A percentile compares a stretch with the other conserved stretches of the same genome.
These are phyloP conservation scores for Polysphondylium violaceum DNA, from an alignment of 78 protist genomes.

Conservation along the genomic window DNA sequence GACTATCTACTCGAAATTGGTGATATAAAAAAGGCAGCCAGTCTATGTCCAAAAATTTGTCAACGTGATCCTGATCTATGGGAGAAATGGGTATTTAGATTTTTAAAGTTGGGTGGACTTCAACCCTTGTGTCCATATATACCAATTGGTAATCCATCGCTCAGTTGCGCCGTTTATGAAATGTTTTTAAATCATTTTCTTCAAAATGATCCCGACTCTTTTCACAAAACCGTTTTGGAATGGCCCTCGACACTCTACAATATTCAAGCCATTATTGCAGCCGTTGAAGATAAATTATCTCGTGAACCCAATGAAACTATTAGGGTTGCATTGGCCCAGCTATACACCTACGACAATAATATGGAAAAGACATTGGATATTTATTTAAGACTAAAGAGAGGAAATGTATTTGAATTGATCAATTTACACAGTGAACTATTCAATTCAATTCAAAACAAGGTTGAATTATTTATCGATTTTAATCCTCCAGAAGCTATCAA, in stretches of 20 bases:
- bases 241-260: slow-evolving; percentile 88
- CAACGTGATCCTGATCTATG: slow-evolving; percentile 71
- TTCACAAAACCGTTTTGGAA: slow-evolving; percentile 48
- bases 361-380: slow-evolving; percentile 84
- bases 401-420: slow-evolving; percentile 87
- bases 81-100: slow-evolving; percentile 84
- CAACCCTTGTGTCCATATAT: slow-evolving; percentile 81
- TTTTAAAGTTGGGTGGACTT: slow-evolving; percentile 46
- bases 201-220: slow-evolving; percentile 32
- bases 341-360: slow-evolving; percentile 60
- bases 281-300: slow-evolving; percentile 41
- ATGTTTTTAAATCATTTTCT: slow-evolving; percentile 77
- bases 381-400: slow-evolving; percentile 54
- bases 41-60: slow-evolving; percentile 62
- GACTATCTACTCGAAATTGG: slow-evolving; percentile 56
- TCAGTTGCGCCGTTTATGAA: slow-evolving; percentile 80
- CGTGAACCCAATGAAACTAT: slow-evolving; percentile 51
- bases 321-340: slow-evolving; percentile 78
- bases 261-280: slow-evolving; percentile 46
- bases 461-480: slow-evolving; percentile 63
- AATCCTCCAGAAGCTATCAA: slow-evolving; percentile 75
- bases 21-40: slow-evolving; percentile 83
- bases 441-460: slow-evolving; percentile 67
- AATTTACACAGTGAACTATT: slow-evolving; percentile 69
- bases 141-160: slow-evolving; percentile 78